Evolutionary conservation across 2,329 filamentous ascomycete species (phyloP), one percentile per base, ranked within the genome.

Genomic region (Didymella sp.): DNA sequence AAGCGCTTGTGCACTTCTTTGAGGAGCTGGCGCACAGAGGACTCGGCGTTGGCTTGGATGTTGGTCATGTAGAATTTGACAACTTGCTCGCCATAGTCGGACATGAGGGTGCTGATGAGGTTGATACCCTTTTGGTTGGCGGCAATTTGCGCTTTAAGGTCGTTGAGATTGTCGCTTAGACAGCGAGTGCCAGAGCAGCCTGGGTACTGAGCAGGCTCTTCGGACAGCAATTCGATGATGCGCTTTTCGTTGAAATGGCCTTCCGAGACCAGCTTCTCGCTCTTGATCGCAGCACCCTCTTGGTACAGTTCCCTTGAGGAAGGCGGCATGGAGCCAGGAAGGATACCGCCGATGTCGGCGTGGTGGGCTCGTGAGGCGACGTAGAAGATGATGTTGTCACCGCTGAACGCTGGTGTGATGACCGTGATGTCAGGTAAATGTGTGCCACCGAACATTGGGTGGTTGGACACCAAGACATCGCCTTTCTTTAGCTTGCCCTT

Each of bases 81-180:
- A 0, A 89, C 89, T 2, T 87, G 81, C 64, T 91, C 87, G 15
- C 88, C 87, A 65, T 93, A 95, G 67, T 95, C 91, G 17, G 85
- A 83, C 63, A 96, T 92, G 1, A 95, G 79, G 0, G 84, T 82
- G 46, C 84, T 84, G 63, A 96, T 95, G 21, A 94, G 80, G 31
- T 86, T 87, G 69, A 94, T 94, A 8, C 92, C 92, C 66, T 92
- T 92, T 66, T 92, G 89, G 69, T 96, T 96, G 12, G 91, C 91
- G 0, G 92, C 91, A 12, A 95, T 88, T 72, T 96, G 91, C 0
- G 92, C 92, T 74, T 93, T 92, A 37, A 96, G 81, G 71, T 96
- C 92, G 49, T 91, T 93, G 62, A 96, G 81, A 71, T 96, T 96
- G 74, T 96, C 92, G 9, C 85, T 87, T 1, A 96, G 80, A 70